phyloP scores from a whole-genome alignment of 2,329 filamentous ascomycete genomes.

The Scedosporium minutisporum region DNA sequence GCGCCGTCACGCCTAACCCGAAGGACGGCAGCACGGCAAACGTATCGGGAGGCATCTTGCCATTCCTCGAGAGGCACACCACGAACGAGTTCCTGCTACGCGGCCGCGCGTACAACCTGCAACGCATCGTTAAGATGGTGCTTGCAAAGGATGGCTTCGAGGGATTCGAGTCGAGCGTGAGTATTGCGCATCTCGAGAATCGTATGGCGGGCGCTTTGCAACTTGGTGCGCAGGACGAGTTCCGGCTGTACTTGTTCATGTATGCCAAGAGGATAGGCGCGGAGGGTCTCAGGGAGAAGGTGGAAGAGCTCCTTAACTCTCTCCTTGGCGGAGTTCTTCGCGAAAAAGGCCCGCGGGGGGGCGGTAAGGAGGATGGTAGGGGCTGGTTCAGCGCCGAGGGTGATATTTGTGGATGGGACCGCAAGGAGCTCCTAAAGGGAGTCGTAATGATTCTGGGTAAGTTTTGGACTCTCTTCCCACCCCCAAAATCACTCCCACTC shows the following conservation, averaged over 20 bases:
- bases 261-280: slow-evolving; percentile 92
- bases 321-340: slow-evolving; percentile 64
- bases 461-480: slow-evolving; percentile 19
- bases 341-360: slow-evolving; percentile 36
- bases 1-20: slow-evolving; percentile 29
- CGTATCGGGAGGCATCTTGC: slow-evolving; percentile 85
- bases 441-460: slow-evolving; percentile 87
- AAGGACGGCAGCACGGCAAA: slow-evolving; percentile 42
- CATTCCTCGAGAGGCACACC: slow-evolving; percentile 85
- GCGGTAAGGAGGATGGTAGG: slow-evolving; percentile 22
- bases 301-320: slow-evolving; percentile 80
- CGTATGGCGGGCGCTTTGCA: slow-evolving; percentile 81
- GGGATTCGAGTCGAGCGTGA: slow-evolving; percentile 80
- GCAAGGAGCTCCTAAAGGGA: slow-evolving; percentile 77
- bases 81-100: slow-evolving; percentile 88
- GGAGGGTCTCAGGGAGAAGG: slow-evolving; percentile 77
- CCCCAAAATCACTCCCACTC: neutral
- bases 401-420: slow-evolving; percentile 81
- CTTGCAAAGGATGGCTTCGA: slow-evolving; percentile 87
- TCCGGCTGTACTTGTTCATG: slow-evolving; percentile 92
- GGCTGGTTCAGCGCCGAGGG: slow-evolving; percentile 60
- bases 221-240: slow-evolving; percentile 81
- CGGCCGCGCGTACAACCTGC: slow-evolving; percentile 82
- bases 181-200: slow-evolving; percentile 91
- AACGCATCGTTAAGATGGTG: slow-evolving; percentile 81